Base-by-base conservation (phyloP, 1,284 basidiomycete genomes). In the Trametes polyzona region DNA sequence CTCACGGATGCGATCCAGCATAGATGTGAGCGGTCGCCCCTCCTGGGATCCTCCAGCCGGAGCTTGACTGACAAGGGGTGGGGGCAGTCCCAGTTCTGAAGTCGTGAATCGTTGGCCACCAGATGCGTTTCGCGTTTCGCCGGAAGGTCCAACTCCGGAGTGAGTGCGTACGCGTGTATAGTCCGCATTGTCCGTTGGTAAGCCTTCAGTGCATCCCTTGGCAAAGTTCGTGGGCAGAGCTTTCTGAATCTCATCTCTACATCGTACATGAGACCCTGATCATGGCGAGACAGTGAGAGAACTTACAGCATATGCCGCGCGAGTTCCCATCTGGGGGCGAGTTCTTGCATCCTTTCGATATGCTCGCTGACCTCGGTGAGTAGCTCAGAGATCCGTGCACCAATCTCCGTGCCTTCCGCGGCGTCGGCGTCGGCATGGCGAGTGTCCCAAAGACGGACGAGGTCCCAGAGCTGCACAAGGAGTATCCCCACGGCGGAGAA, bases 391-490 rank as follows among this genome's bases (percentile, higher is more conserved):
- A 65, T 46, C 29, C 23, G 42, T 9, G 19, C n/a, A 4, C n/a
- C 27, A 1, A 23, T 23, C 27, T n/a, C 52, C 21, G 48, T 47
- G 37, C 39, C 44, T 7, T 50, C 16, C 17, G 32, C 43, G 50
- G 42, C 29, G 35, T 32, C 44, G 6, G 21, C 12, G 47, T 30
- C 30, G 41, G 11, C 17, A 35, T 43, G 35, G 33, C 42, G n/a
- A n/a, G n/a, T 44, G 19, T 41, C 43, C n/a, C 65, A 59, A 24
- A 55, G 54, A 30, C 61, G 53, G 23, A 62, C 64, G 27, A 68
- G 54, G 10, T 64, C 56, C 69, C 69, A 71, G 8, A 63, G 24
- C 47, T 69, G 61, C 36, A 67, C 59, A 27, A 65, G 60, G 8
- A 71, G 58, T 14, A 68, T 63, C 0, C 67, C 66, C 7, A 59